These are phyloP conservation scores for Aegilops bicornis DNA, from an alignment of 176 grass and related monocot genomes.

Conservation along the genomic window DNA sequence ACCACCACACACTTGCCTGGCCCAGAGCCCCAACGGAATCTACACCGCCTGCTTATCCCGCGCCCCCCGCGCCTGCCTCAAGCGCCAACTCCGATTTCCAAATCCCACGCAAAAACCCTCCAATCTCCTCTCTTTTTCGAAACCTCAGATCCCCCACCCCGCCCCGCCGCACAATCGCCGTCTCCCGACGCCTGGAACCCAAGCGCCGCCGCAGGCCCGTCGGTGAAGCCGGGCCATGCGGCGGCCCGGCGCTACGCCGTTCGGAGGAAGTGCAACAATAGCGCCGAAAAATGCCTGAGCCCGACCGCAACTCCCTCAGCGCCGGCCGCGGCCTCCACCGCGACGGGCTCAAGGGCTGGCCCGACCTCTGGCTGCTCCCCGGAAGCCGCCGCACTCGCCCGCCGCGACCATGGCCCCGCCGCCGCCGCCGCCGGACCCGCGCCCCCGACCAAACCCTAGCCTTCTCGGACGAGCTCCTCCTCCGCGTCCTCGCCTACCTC, in stretches of 20 bases:
- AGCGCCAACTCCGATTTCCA: slow-evolving; percentile 14
- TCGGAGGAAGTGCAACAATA: neutral
- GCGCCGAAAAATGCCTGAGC: slow-evolving; percentile 44
- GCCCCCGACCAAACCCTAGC: slow-evolving; percentile 47
- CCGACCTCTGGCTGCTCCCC: slow-evolving; percentile 36
- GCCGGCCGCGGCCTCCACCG: slow-evolving; percentile 4
- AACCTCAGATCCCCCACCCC: slow-evolving; percentile 32
- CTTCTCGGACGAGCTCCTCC: slow-evolving; percentile 59
- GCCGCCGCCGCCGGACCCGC: neutral
- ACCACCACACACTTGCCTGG: slow-evolving; percentile 1
- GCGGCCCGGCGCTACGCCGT: neutral
- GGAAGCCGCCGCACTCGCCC: slow-evolving; percentile 37
- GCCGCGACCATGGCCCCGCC: slow-evolving; percentile 6
- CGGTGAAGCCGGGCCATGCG: neutral
- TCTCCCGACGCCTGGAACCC: neutral
- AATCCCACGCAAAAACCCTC: slow-evolving; percentile 17
- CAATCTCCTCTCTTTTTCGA: neutral
- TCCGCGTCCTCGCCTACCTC: slow-evolving; percentile 56
- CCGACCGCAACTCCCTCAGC: slow-evolving; percentile 19
- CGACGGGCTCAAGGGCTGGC: slow-evolving; percentile 35
- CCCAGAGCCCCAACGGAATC: neutral
- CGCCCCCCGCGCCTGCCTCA: neutral
- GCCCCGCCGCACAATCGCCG: neutral
- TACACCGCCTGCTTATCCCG: neutral
- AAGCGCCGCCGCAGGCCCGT: neutral